These are phyloP conservation scores for Ascochyta lentis DNA, from an alignment of 2,329 filamentous ascomycete genomes.

Conservation along the genomic window DNA sequence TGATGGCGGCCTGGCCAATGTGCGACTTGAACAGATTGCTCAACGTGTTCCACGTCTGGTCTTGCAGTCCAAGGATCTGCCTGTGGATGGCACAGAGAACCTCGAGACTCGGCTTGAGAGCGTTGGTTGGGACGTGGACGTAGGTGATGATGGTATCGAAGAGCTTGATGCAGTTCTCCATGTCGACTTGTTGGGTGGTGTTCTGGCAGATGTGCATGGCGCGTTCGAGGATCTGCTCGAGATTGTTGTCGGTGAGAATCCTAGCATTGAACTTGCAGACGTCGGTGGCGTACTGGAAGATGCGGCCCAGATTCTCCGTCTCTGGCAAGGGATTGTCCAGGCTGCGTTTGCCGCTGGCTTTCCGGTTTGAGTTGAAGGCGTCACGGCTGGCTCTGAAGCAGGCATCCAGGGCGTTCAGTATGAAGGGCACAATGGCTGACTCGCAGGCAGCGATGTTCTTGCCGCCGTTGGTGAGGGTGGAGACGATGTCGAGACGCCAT, in stretches of 20 bases:
- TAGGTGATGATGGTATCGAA: conserved; percentile 76
- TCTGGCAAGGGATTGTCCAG: conserved; percentile 32
- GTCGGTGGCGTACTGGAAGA: conserved; percentile 71
- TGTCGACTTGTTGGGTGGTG: conserved; percentile 69
- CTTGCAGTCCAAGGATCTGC: conserved; percentile 66
- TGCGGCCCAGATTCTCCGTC: conserved; percentile 56
- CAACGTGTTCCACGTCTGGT: conserved; percentile 73
- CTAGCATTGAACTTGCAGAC: conserved; percentile 80
- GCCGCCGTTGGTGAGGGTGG: conserved; percentile 46
- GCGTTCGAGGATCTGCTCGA: conserved; percentile 66
- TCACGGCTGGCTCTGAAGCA: conserved; percentile 45
- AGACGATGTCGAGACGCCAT: conserved; percentile 44
- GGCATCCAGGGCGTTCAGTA: conserved; percentile 40
- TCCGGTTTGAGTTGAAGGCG: conserved; percentile 30
- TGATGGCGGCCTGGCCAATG: conserved; percentile 72
- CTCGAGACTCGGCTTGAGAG: conserved; percentile 70
- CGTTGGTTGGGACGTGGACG: conserved; percentile 69
- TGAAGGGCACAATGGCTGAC: conserved; percentile 41
- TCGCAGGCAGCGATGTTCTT: conserved; percentile 50
- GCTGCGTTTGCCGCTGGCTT: conserved; percentile 35
- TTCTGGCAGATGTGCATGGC: conserved; percentile 72
- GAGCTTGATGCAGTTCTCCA: conserved; percentile 70
- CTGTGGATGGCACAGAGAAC: conserved; percentile 76
- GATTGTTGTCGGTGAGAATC: conserved; percentile 67
- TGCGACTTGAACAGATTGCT: conserved; percentile 76